Base-by-base conservation (phyloP, 805 yeast species). In the Candida schatavii region DNA sequence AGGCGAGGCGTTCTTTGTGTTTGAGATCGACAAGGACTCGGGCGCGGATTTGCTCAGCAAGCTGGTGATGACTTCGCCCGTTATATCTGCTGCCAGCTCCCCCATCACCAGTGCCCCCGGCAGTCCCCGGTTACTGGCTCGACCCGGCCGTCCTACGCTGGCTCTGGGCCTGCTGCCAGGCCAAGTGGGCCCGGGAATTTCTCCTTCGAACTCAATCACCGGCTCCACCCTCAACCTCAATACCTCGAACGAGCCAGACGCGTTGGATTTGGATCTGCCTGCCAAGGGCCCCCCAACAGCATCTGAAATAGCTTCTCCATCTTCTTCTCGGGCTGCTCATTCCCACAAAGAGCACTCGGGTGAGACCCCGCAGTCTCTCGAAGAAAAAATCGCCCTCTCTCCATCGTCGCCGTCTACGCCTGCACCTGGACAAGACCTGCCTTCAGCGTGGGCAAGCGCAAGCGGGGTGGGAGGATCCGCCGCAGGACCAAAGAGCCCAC, bases 1-100 rank as follows among this genome's bases (percentile, higher is more conserved):
- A 5, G 99, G 99, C 11, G 99, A 93, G 62, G 99, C 98, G 0
- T 89, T 89, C 59, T 93, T 93, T 57, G 98, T 93, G 32, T 91
- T 93, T 66, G 96, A 89, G 55, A 85, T 97, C 1, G 75, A 75
- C 30, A 77, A 75, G 33, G 74, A 74, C 35, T 55, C 61, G 7
- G 53, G 45, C 2, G 38, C 51, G 18, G 68, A 67, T 28, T 76
- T 78, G 45, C 82, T 93, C 19, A 96, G 97, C 1, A 71, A 74
- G 42, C 85, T 85, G 44, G 74, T 88, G 48, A 78, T 88, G 50
- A 87, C 97, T 0, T 87, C 96, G 0, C 97, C 97, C 0, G 93
- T 89, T 22, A 65, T 85, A 25, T 78, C 85, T 42, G 82, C 87
- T 1, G 65, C 72, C 5, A 70, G 72, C 38, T 84, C 95, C 18